Evolutionary conservation across 257 asterid species (phyloP).

Genomic region (Solanum neorickii): DNA sequence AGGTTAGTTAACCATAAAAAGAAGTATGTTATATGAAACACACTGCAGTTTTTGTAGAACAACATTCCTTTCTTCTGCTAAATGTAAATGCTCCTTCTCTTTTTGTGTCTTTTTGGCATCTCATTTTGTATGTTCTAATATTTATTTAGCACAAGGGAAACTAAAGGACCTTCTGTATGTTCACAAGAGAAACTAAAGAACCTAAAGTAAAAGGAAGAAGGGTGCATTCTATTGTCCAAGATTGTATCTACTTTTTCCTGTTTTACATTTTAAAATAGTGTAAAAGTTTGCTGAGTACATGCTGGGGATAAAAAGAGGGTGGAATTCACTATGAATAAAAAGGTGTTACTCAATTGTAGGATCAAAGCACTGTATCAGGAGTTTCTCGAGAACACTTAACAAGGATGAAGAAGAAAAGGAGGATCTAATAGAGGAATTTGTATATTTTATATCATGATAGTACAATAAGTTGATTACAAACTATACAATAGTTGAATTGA

Average conservation of each 20-base stretch:
- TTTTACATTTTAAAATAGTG: not conserved
- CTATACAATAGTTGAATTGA: not conserved
- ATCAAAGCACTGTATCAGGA: not conserved
- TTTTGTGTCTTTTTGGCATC: not conserved
- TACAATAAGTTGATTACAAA: not conserved
- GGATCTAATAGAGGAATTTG: not conserved
- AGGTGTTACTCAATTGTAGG: not conserved
- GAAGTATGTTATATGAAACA: not conserved
- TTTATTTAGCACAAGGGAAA: not conserved
- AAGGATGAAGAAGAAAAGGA: not conserved
- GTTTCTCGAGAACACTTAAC: not conserved
- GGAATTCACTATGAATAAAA: not conserved
- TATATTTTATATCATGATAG: not conserved
- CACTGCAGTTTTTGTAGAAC: not conserved
- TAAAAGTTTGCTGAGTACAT: not conserved
- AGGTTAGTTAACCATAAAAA: not conserved
- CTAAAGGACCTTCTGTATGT: not conserved
- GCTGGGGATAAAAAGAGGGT: not conserved
- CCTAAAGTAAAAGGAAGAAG: not conserved
- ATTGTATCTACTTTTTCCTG: not conserved
- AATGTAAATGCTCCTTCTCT: not conserved
- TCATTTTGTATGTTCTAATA: not conserved
- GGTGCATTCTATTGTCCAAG: not conserved
- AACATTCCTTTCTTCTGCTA: not conserved
- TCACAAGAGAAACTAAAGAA: not conserved